Conservation (phyloP, 371 early-diverging fungal species). For the Apophysomyces trapeziformis region DNA sequence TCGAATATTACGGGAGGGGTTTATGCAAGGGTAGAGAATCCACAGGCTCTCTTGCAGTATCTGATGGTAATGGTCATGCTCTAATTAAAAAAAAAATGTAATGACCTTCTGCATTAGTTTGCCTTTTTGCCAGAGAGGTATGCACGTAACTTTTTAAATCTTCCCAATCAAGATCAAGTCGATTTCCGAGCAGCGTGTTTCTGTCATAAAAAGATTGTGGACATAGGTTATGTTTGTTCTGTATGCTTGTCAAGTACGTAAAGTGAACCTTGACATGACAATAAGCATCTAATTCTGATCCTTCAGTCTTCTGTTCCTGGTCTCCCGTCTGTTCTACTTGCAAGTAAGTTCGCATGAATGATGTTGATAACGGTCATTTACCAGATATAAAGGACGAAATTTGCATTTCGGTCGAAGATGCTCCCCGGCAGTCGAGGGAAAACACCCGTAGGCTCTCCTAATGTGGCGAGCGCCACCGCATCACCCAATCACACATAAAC, state of each 20-base stretch:
- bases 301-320: conserved; percentile 73
- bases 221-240: conserved; percentile 94
- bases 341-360: conserved; percentile 50
- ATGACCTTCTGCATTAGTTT: conserved; percentile 48
- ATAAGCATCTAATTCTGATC: background rate
- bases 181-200: conserved; percentile 97
- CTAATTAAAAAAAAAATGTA: no score
- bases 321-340: conserved; percentile 81
- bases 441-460: background rate
- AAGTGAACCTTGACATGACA: background rate
- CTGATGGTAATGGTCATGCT: conserved; percentile 68
- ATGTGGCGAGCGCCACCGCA: no score
- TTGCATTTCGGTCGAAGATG: conserved; percentile 63
- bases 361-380: background rate
- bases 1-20: conserved; percentile 89
- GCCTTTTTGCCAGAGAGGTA: conserved; percentile 84
- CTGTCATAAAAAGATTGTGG: conserved; percentile 91
- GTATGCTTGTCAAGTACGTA: conserved; percentile 93
- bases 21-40: conserved; percentile 69
- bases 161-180: conserved; percentile 81
- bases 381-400: conserved; percentile 60
- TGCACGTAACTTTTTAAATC: conserved; percentile 68
- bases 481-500: no score
- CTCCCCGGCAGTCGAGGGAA: conserved; percentile 23
- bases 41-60: conserved; percentile 76